Percentiles rank a stretch among this genome's conserved stretches.
phyloP scores from a whole-genome alignment of 441 rosid species.

The Macaranga tanarius region DNA sequence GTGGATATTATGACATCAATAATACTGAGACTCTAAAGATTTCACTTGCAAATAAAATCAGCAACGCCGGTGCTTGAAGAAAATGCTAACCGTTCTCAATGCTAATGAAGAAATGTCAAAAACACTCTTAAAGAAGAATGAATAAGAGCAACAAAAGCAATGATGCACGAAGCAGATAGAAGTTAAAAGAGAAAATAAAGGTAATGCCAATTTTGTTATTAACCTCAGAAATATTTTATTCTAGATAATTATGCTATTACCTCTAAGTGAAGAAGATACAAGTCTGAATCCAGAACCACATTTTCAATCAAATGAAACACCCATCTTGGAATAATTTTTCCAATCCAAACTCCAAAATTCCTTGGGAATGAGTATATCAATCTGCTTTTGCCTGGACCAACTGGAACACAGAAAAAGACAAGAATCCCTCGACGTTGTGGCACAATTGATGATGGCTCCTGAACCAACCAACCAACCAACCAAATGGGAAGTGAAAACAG shows the following conservation, averaged over 20 bases:
- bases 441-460: conserved; percentile 29
- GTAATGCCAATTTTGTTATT: no score
- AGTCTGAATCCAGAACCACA: conserved; percentile 78
- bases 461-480: conserved; percentile 6
- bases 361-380: conserved; percentile 73
- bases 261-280: conserved; percentile 86
- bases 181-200: no score
- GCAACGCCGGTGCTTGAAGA: neutral
- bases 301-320: conserved; percentile 64
- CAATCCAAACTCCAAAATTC: conserved; percentile 60
- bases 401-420: conserved; percentile 77
- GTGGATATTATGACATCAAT: neutral
- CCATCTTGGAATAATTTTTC: conserved; percentile 78
- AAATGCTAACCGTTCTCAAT: no score
- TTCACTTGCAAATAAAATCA: neutral
- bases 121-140: no score
- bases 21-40: neutral
- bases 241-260: conserved; percentile 29
- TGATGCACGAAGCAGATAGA: no score
- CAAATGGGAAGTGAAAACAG: neutral
- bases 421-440: conserved; percentile 38
- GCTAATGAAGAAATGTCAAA: no score
- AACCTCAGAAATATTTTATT: neutral
- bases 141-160: no score
- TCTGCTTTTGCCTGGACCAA: conserved; percentile 81